These are phyloP conservation scores for Kuraishia ogatae DNA, from an alignment of 805 yeast species.

Conservation along the genomic window DNA sequence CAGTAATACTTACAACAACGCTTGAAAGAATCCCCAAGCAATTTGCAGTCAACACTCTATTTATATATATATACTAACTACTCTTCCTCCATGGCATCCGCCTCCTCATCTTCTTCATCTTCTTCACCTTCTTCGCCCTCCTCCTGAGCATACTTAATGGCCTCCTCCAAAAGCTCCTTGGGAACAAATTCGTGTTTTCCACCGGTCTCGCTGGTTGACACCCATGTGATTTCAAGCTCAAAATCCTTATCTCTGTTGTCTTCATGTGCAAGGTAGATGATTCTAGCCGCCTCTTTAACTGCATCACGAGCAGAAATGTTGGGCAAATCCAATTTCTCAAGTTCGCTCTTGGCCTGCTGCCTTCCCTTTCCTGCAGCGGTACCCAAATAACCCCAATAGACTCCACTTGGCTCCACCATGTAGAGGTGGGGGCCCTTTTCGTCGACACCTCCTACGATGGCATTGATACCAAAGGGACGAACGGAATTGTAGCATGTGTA, in stretches of 20 bases:
- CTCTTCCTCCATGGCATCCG: conserved; percentile 25
- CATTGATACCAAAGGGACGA: conserved; percentile 92
- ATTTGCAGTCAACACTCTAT: too few species aligned
- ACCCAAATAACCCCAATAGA: conserved; percentile 95
- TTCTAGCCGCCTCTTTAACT: conserved; percentile 87
- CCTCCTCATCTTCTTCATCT: conserved; percentile 45
- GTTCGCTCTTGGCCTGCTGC: conserved; percentile 94
- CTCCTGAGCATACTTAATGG: conserved; percentile 73
- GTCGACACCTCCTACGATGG: conserved; percentile 92
- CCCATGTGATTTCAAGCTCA: conserved; percentile 93
- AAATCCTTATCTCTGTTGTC: conserved; percentile 97
- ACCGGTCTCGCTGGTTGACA: conserved; percentile 61
- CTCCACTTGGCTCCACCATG: conserved; percentile 97
- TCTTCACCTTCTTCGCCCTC: conserved; percentile 75
- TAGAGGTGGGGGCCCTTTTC: conserved; percentile 84
- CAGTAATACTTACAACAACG: too few species aligned
- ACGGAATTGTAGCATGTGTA: conserved; percentile 94
- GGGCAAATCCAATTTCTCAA: conserved; percentile 79
- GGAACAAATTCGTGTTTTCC: conserved; percentile 81
- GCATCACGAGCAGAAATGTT: conserved; percentile 72
- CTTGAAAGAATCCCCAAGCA: too few species aligned
- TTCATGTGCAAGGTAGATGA: conserved; percentile 90
- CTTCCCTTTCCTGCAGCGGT: conserved; percentile 98
- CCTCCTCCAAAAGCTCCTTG: conserved; percentile 70
- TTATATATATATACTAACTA: too few species aligned